Evolutionary conservation across 148 eudicot species (phyloP).

Genomic region (Suaeda aralocaspica): DNA sequence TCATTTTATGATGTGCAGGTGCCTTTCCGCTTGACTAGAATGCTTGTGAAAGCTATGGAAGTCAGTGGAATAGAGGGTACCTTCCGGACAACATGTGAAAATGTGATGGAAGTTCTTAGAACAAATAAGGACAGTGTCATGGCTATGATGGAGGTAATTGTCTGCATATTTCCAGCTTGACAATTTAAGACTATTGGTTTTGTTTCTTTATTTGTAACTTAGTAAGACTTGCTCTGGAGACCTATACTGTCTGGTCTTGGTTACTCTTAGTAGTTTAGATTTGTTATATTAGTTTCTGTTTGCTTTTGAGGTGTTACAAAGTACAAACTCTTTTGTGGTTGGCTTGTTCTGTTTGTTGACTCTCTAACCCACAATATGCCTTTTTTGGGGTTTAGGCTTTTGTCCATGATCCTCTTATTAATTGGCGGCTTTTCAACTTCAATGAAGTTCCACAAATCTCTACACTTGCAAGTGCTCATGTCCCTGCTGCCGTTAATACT

Average conservation of each 20-base stretch:
- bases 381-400: slow-evolving; percentile 59
- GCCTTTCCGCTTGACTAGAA: slow-evolving; percentile 95
- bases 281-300: neutral
- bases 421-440: slow-evolving; percentile 97
- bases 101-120: slow-evolving; percentile 96
- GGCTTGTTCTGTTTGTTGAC: neutral
- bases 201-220: no score
- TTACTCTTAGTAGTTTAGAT: neutral
- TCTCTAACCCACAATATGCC: slow-evolving; percentile 8
- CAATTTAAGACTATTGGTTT: no score
- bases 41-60: slow-evolving; percentile 99
- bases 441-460: slow-evolving; percentile 96
- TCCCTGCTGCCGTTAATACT: slow-evolving; percentile 51
- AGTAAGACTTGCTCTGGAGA: neutral
- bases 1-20: slow-evolving; percentile 40
- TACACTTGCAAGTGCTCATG: slow-evolving; percentile 47
- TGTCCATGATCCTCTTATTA: slow-evolving; percentile 96
- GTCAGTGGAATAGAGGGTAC: slow-evolving; percentile 98
- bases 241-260: neutral
- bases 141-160: slow-evolving; percentile 99
- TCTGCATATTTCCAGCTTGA: neutral
- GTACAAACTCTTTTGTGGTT: neutral
- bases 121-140: slow-evolving; percentile 95
- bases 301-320: neutral
- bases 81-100: slow-evolving; percentile 97